Percentiles rank a stretch among this genome's conserved stretches.
Conservation (phyloP, 345 rosid genomes). For the Moricandia moricandioides region DNA sequence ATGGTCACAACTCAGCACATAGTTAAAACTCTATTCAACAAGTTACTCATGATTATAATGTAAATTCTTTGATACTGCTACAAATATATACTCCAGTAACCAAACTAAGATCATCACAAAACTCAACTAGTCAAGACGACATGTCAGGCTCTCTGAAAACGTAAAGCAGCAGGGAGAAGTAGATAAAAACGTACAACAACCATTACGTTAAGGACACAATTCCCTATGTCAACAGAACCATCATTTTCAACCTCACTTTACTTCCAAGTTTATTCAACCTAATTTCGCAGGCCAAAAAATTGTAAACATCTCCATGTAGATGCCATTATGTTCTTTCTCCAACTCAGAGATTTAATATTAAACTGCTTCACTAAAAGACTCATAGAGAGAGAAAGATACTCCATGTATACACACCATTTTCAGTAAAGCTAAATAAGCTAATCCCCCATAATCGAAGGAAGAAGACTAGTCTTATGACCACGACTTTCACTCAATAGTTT, state of each 20-base stretch:
- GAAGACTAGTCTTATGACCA: neutral
- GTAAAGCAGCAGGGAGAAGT: neutral
- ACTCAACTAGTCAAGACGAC: conserved; percentile 6
- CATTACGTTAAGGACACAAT: neutral
- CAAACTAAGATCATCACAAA: neutral
- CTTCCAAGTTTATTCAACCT: neutral
- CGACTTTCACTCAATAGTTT: neutral
- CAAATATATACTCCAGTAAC: neutral
- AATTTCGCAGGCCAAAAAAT: neutral
- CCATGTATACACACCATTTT: neutral
- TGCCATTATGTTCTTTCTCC: conserved; percentile 10
- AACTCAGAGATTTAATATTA: neutral
- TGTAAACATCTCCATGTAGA: neutral
- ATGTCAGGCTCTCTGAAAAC: neutral
- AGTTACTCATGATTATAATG: neutral
- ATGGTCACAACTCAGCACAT: neutral
- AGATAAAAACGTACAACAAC: neutral
- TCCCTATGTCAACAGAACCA: neutral
- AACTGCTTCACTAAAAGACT: neutral
- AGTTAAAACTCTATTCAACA: neutral
- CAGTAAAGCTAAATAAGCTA: neutral
- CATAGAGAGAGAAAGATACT: too few relatives aligned
- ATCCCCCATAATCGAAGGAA: neutral
- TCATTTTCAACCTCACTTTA: neutral
- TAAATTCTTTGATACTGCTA: neutral